These are phyloP conservation scores for Aschersonia sp. DNA, from an alignment of 2,329 filamentous ascomycete species.

Conservation along the genomic window DNA sequence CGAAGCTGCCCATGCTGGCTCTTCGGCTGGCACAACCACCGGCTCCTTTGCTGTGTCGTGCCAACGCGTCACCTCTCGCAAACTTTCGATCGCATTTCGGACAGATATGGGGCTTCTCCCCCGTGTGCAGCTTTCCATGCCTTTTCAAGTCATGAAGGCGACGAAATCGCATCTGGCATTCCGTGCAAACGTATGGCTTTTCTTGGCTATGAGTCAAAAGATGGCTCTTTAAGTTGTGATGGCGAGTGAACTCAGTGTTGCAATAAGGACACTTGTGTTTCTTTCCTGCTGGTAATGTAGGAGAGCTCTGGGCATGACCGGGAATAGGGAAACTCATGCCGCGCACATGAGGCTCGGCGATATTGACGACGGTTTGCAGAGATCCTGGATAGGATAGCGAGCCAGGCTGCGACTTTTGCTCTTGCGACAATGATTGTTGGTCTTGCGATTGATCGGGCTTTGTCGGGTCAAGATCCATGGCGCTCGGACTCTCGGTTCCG, in stretches of 20 bases:
- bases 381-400: conserved; percentile 42
- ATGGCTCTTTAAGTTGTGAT: conserved; percentile 96
- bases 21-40: conserved; percentile 88
- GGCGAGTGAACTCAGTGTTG: conserved; percentile 88
- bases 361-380: conserved; percentile 24
- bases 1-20: conserved; percentile 73
- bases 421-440: conserved; percentile 30
- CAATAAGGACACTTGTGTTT: conserved; percentile 97
- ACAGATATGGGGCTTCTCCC: conserved; percentile 89
- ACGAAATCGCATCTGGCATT: conserved; percentile 86
- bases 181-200: conserved; percentile 88
- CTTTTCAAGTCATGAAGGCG: conserved; percentile 90
- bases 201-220: conserved; percentile 95
- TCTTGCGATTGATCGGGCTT: conserved; percentile 20
- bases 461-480: conserved; percentile 39
- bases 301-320: conserved; percentile 25
- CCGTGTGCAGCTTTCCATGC: conserved; percentile 91
- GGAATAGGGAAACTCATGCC: conserved; percentile 45
- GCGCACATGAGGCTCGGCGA: conserved; percentile 30
- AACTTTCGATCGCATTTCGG: conserved; percentile 91
- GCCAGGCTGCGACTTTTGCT: conserved; percentile 32
- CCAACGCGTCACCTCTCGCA: conserved; percentile 85
- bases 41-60: conserved; percentile 87
- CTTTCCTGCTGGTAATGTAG: conserved; percentile 54
- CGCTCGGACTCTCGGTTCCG: conserved; percentile 34